Conservation (phyloP, 805 yeast species). For the Martiniozyma abietophila region DNA sequence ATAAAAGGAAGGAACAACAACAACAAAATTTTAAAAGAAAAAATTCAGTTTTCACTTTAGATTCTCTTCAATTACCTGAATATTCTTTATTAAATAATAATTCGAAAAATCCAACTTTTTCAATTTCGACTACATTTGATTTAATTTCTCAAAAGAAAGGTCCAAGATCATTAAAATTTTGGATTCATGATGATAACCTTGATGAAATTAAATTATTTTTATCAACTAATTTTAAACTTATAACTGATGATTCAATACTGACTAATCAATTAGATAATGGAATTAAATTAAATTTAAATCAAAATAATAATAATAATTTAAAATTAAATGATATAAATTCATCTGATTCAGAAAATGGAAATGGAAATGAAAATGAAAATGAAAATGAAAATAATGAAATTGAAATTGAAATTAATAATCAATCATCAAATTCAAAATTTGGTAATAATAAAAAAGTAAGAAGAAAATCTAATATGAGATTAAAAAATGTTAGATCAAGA, state of each 20-base stretch:
- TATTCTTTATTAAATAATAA: neutral
- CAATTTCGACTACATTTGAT: constrained; percentile 29
- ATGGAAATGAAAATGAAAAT: no score
- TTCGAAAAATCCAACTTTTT: constrained; percentile 10
- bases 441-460: constrained; percentile 3
- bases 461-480: constrained; percentile 1
- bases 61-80: constrained; percentile 16
- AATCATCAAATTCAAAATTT: no score
- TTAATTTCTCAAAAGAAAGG: constrained; percentile 28
- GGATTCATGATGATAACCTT: constrained; percentile 56
- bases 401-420: no score
- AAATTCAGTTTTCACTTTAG: constrained; percentile 16
- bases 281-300: no score
- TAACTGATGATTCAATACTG: constrained; percentile 26
- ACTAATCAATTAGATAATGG: constrained; percentile 17
- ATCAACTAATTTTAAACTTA: constrained; percentile 33
- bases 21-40: constrained; percentile 2
- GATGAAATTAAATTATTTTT: constrained; percentile 42
- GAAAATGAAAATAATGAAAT: no score
- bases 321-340: no score
- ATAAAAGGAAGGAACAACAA: neutral
- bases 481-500: constrained; percentile 16
- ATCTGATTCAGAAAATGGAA: no score
- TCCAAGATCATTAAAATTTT: constrained; percentile 30
- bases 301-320: no score